These are phyloP conservation scores for Fusarium hainanense DNA, from an alignment of 2,329 filamentous ascomycete species.

Conservation along the genomic window DNA sequence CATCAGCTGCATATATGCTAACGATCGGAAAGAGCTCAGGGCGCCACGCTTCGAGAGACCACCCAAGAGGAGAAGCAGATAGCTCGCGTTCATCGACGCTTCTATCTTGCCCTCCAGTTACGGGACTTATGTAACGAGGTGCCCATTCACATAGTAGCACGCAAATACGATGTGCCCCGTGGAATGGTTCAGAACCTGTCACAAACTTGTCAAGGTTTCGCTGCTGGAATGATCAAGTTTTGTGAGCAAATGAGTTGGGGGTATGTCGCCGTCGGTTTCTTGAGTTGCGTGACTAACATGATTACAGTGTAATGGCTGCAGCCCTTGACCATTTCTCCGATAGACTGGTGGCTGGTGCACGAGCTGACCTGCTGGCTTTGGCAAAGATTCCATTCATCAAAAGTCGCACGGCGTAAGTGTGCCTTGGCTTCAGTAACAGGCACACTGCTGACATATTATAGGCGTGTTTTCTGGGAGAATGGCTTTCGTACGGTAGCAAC, in stretches of 20 bases:
- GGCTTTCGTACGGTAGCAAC: slow-evolving; percentile 75
- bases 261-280: slow-evolving; percentile 49
- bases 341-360: slow-evolving; percentile 76
- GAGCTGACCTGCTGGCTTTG: slow-evolving; percentile 75
- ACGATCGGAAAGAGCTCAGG: slow-evolving; percentile 67
- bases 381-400: slow-evolving; percentile 80
- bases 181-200: slow-evolving; percentile 78
- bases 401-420: slow-evolving; percentile 73
- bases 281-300: slow-evolving; percentile 23
- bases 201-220: slow-evolving; percentile 81
- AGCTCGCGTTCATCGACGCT: slow-evolving; percentile 74
- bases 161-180: slow-evolving; percentile 76
- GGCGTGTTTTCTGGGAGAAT: slow-evolving; percentile 77
- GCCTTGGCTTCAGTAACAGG: background rate
- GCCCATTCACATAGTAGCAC: slow-evolving; percentile 75
- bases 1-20: slow-evolving; percentile 15
- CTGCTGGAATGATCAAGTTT: slow-evolving; percentile 82
- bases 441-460: slow-evolving; percentile 30
- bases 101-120: slow-evolving; percentile 81
- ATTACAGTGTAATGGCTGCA: slow-evolving; percentile 70
- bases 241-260: slow-evolving; percentile 82
- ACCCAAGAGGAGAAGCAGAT: slow-evolving; percentile 69
- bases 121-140: slow-evolving; percentile 82
- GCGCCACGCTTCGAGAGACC: slow-evolving; percentile 71
- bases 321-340: slow-evolving; percentile 81